Base-by-base conservation (phyloP, 208 protist genomes). In the Wallacemonas sp. region DNA sequence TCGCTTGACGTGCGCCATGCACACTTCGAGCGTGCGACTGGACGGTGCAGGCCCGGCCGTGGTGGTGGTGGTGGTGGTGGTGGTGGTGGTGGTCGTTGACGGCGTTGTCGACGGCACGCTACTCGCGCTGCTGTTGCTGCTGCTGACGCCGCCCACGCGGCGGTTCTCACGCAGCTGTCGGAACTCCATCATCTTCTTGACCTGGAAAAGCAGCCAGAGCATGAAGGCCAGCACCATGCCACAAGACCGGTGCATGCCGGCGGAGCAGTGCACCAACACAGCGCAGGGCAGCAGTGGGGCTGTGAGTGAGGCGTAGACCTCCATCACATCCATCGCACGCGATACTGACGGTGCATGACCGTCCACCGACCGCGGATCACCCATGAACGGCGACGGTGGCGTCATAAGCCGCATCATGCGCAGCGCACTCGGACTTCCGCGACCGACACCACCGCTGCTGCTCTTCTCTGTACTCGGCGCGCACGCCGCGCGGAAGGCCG, bases 161-260 rank as follows among this genome's bases (percentile, higher is more conserved):
- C 39, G 57, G 5, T 22, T 38, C 4, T 50, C 41, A 23, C 57
- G 57, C 22, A 46, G 23, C 4, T 22, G 32, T 4, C n/a, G 12
- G 45, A 57, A 67, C 23, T n/a, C n/a, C 18, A 72, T 32, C 46
- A 70, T 65, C 29, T 68, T 64, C 20, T 42, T 1, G 26, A 63
- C 81, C 45, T 84, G 70, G 7, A 74, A 68, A 1, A 81, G 61
- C 48, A 89, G 66, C 83, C 81, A 93, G n/a, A 93, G 57, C 33
- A 93, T 36, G 61, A 82, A 91, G 0, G 83, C 84, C 3, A 88
- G 70, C 12, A 81, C 68, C 23, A 94, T 79, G 14, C 80, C 84
- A 61, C 79, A 86, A 0, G 85, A 92, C n/a, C 88, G 84, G 48
- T 94, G 88, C 84, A 91, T 94, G 26, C 88, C 88, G n/a, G 88